Percentiles rank a stretch among this genome's conserved stretches.
These are phyloP conservation scores for Neofusicoccum sp. DNA, from an alignment of 2,329 filamentous ascomycete species.

Conservation along the genomic window DNA sequence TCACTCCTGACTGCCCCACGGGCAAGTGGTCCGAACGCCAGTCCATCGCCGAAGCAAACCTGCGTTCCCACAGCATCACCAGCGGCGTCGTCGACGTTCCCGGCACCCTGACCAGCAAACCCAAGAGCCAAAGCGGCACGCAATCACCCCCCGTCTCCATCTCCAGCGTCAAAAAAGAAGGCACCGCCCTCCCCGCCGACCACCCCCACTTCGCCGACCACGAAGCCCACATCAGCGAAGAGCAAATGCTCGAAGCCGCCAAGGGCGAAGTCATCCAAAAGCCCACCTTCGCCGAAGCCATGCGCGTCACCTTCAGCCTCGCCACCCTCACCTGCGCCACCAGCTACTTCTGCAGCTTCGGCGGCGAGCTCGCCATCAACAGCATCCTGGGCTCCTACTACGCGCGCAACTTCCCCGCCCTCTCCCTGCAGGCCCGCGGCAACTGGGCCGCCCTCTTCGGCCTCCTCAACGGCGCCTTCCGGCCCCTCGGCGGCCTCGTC, in stretches of 20 bases:
- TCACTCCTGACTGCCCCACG: conserved; percentile 78
- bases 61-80: conserved; percentile 41
- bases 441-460: conserved; percentile 72
- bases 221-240: conserved; percentile 49
- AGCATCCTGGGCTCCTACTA: conserved; percentile 61
- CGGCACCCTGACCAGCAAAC: conserved; percentile 45
- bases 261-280: conserved; percentile 61
- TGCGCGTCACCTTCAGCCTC: conserved; percentile 62
- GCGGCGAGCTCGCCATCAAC: conserved; percentile 61
- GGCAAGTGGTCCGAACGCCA: conserved; percentile 77
- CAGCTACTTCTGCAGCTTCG: conserved; percentile 61
- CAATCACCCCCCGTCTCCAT: conserved; percentile 30
- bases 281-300: conserved; percentile 59
- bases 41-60: conserved; percentile 55
- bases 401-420: conserved; percentile 52
- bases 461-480: conserved; percentile 67
- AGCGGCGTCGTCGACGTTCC: conserved; percentile 44
- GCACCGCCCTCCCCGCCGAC: conserved; percentile 15
- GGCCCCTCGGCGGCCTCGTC: conserved; percentile 64
- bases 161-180: conserved; percentile 40
- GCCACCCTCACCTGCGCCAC: conserved; percentile 54
- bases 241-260: conserved; percentile 56
- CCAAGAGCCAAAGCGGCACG: conserved; percentile 40
- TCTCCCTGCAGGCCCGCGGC: conserved; percentile 55
- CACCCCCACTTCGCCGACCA: conserved; percentile 36